A percentile compares a stretch with the other conserved stretches of the same genome.
phyloP scores from a whole-genome alignment of 495 filamentous ascomycete species.

The Tuber brumale region DNA sequence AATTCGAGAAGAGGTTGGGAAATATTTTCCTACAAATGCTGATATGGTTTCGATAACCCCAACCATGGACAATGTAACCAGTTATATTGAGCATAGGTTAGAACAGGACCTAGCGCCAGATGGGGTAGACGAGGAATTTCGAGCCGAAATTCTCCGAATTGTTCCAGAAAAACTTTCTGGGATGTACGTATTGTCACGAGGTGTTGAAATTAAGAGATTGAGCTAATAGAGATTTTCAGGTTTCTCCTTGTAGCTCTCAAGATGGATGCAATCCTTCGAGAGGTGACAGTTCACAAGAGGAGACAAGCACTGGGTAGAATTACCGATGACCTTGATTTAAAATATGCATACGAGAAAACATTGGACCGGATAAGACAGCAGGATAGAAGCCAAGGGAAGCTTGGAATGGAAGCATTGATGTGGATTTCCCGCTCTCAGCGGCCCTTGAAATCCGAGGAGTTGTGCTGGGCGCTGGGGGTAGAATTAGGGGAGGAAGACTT shows the following conservation, averaged over 20 bases:
- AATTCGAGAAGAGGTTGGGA: not conserved
- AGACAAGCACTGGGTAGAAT: not conserved
- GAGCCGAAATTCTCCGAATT: not conserved
- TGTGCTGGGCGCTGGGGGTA: not conserved
- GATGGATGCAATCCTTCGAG: not conserved
- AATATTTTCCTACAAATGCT: not conserved
- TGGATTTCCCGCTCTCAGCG: not conserved
- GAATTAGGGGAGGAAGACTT: not conserved
- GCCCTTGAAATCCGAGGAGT: not conserved
- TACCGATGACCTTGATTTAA: not conserved
- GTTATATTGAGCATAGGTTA: not conserved
- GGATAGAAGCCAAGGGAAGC: not conserved
- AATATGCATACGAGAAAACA: not conserved
- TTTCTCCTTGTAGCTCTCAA: not conserved
- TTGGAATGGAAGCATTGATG: not conserved
- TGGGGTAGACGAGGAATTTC: not conserved
- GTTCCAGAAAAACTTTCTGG: not conserved
- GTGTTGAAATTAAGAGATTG: not conserved
- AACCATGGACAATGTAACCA: not conserved
- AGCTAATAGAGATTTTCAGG: not conserved
- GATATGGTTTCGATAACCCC: not conserved
- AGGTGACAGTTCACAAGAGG: not conserved
- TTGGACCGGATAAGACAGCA: not conserved
- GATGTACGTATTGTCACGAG: not conserved
- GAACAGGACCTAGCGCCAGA: not conserved